These are phyloP conservation scores for Naganishia vaughanmartiniae DNA, from an alignment of 768 basidiomycete species.

Conservation along the genomic window DNA sequence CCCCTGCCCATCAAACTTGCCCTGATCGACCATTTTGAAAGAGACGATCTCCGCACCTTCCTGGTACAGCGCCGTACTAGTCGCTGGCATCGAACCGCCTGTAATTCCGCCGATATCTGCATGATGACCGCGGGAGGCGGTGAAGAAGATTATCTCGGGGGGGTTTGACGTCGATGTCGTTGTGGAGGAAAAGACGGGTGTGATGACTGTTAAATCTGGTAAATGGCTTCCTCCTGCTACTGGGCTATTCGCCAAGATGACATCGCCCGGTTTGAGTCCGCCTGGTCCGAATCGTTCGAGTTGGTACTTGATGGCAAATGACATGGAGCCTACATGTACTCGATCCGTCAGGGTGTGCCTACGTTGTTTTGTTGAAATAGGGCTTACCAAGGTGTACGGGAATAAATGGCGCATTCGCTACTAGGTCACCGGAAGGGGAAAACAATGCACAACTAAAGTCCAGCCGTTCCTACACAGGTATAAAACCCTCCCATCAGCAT, in stretches of 20 bases:
- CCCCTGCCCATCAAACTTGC: slow-evolving; percentile 73
- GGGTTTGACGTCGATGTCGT: slow-evolving; percentile 34
- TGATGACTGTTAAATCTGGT: slow-evolving; percentile 89
- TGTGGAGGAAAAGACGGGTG: slow-evolving; percentile 72
- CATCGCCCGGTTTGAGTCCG: slow-evolving; percentile 80
- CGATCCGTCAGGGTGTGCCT: background rate
- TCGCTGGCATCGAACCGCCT: slow-evolving; percentile 91
- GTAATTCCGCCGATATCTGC: slow-evolving; percentile 84
- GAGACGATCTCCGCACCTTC: slow-evolving; percentile 88
- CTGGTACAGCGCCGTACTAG: slow-evolving; percentile 82
- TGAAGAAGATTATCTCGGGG: slow-evolving; percentile 79
- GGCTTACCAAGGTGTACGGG: slow-evolving; percentile 25
- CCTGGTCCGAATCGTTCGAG: slow-evolving; percentile 52
- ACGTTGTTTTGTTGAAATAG: background rate
- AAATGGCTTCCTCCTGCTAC: slow-evolving; percentile 58
- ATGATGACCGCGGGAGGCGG: slow-evolving; percentile 89
- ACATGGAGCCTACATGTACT: slow-evolving; percentile 36
- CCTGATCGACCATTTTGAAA: slow-evolving; percentile 83
- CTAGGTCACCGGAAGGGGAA: slow-evolving; percentile 87
- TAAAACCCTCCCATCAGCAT: background rate
- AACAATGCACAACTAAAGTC: slow-evolving; percentile 95
- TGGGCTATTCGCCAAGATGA: slow-evolving; percentile 70
- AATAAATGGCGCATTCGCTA: slow-evolving; percentile 76
- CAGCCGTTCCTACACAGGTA: slow-evolving; percentile 62
- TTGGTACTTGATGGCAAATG: slow-evolving; percentile 48